phyloP scores from a whole-genome alignment of 1,284 basidiomycete species.

The Microbotryomycetes sp. region DNA sequence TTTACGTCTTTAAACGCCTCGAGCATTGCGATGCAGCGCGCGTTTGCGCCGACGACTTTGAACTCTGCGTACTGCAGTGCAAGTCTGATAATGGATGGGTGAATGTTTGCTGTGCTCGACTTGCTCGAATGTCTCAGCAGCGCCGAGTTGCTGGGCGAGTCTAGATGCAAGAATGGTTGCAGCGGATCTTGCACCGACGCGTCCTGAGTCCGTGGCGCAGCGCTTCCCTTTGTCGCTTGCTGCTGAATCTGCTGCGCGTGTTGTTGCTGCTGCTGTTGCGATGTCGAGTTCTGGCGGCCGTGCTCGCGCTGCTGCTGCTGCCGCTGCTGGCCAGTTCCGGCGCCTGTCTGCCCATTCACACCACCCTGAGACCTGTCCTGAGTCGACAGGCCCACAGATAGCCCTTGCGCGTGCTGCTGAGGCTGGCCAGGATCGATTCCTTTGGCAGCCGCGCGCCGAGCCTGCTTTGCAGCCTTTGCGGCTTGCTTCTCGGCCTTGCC shows the following conservation, averaged over 20 bases:
- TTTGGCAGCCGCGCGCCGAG: slow-evolving; percentile 1
- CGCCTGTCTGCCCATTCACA: too few relatives aligned
- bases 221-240: not conserved
- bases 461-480: not conserved
- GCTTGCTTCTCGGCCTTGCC: slow-evolving; percentile 4
- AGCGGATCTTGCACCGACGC: slow-evolving; percentile 14
- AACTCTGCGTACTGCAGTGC: slow-evolving; percentile 76
- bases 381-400: not conserved
- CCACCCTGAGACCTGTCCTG: not conserved
- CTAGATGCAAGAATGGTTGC: slow-evolving; percentile 34
- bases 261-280: not conserved
- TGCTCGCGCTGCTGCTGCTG: not conserved
- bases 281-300: not conserved
- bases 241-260: not conserved
- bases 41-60: slow-evolving; percentile 78
- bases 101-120: slow-evolving; percentile 61
- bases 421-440: not conserved
- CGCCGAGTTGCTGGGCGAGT: slow-evolving; percentile 29
- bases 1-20: slow-evolving; percentile 72
- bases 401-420: not conserved
- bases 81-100: slow-evolving; percentile 68
- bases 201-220: not conserved
- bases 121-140: slow-evolving; percentile 30
- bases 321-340: not conserved
- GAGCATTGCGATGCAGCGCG: slow-evolving; percentile 77